Evolutionary conservation across 192 early-diverging fungal genomes (phyloP).

Genomic region (Backusella sp.): DNA sequence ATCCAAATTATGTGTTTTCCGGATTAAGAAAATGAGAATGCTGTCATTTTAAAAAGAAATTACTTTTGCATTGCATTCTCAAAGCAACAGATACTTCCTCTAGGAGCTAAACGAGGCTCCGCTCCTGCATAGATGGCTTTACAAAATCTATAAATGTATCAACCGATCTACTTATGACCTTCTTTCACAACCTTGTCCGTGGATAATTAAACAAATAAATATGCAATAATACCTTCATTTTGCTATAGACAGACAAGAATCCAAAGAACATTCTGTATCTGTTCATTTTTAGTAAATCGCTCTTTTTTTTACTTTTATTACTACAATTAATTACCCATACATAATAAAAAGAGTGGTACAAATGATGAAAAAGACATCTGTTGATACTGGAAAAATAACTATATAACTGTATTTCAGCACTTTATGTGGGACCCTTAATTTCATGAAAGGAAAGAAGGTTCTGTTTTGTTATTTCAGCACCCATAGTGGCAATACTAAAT

Average conservation of each 20-base stretch:
- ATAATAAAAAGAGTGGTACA: background rate
- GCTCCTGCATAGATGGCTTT: background rate
- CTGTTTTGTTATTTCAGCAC: background rate
- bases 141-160: background rate
- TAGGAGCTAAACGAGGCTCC: background rate
- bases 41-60: background rate
- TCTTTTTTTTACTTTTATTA: background rate
- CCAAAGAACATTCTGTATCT: background rate
- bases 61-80: background rate
- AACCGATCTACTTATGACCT: background rate
- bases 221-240: background rate
- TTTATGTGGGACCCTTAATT: background rate
- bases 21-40: too few relatives aligned
- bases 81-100: background rate
- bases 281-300: background rate
- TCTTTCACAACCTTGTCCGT: background rate
- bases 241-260: background rate
- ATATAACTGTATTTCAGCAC: background rate
- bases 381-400: background rate
- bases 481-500: background rate
- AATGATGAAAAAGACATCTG: background rate
- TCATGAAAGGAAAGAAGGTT: background rate
- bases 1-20: too few relatives aligned
- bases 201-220: background rate
- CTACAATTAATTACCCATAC: background rate